Base-by-base conservation (phyloP, 768 basidiomycete species). In the Boletus speciosus region DNA sequence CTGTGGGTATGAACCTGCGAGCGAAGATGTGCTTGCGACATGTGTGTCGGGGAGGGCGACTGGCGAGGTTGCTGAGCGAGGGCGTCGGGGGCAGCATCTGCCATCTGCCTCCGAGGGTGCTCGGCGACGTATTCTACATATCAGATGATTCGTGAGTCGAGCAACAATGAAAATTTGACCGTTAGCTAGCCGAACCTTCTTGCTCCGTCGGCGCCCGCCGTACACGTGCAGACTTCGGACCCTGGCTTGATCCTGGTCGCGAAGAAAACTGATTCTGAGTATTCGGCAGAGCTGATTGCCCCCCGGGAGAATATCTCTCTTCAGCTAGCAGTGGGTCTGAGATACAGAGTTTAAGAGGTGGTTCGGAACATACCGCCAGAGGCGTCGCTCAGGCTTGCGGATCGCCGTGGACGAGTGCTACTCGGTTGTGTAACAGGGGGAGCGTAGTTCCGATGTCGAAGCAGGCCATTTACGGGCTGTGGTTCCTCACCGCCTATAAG, bases 371-470 rank as follows among this genome's bases (percentile, higher is more conserved):
- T 56, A 62, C 62, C 61, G 31, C 57, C 58, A 52, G 64, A 64
- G 29, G 83, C 81, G 64, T 90, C 86, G 62, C 86, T 90, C 47
- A 90, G 72, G 66, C 88, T 89, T 15, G 86, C 85, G n/a, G 88
- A 90, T 51, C 88, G 78, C 52, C 88, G 76, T 46, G 85, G 81
- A 36, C 87, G 81, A n/a, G 76, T 75, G 54, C 61, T 73, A 11
- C 74, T 73, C 31, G 81, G 79, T 52, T 74, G 72, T 39, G 65
- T 44, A 44, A 57, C 54, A 47, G 69, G 50, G 25, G 63, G 57
- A 27, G 35, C 66, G 32, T 71, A 61, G 46, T 39, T 68, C 25
- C 69, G 64, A 34, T 64, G 70, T 53, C 67, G 71, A 49, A 56
- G 46, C 11, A 50, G 31, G 19, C 61, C 66, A 50, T 68, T 70